These are phyloP conservation scores for Teunomyces pallodes DNA, from an alignment of 805 yeast genomes.

Conservation along the genomic window DNA sequence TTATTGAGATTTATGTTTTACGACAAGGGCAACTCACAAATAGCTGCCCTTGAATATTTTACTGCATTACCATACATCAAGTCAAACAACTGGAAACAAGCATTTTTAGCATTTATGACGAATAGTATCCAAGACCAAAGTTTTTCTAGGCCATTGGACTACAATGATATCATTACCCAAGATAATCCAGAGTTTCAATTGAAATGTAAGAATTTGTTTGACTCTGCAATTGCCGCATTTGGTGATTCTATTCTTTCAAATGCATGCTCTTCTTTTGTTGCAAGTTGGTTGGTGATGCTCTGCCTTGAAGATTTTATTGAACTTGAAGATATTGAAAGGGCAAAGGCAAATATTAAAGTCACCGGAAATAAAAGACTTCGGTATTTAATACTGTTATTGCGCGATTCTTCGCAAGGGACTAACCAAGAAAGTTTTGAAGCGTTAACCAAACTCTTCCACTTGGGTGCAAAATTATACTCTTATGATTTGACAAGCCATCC, in stretches of 20 bases:
- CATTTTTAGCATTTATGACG: constrained; percentile 30
- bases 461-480: constrained; percentile 31
- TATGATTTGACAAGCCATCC: constrained; percentile 19
- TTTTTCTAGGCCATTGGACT: constrained; percentile 37
- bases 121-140: constrained; percentile 34
- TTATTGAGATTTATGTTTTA: constrained; percentile 33
- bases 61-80: constrained; percentile 25
- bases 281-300: constrained; percentile 32
- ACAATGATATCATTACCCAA: constrained; percentile 19
- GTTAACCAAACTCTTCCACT: constrained; percentile 32
- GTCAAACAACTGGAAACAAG: constrained; percentile 36
- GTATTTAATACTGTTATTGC: constrained; percentile 26
- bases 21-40: constrained; percentile 21
- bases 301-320: constrained; percentile 37
- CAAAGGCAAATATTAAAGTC: neutral
- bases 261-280: constrained; percentile 19
- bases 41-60: constrained; percentile 20
- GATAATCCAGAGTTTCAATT: constrained; percentile 21
- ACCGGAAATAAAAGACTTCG: constrained; percentile 36
- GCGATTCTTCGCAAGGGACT: constrained; percentile 24
- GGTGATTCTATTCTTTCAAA: constrained; percentile 22
- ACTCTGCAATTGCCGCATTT: constrained; percentile 25
- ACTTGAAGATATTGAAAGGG: constrained; percentile 23
- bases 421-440: constrained; percentile 36
- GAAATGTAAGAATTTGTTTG: constrained; percentile 30